phyloP scores from a whole-genome alignment of 495 filamentous ascomycete species.

The Daldinia caldariorum region DNA sequence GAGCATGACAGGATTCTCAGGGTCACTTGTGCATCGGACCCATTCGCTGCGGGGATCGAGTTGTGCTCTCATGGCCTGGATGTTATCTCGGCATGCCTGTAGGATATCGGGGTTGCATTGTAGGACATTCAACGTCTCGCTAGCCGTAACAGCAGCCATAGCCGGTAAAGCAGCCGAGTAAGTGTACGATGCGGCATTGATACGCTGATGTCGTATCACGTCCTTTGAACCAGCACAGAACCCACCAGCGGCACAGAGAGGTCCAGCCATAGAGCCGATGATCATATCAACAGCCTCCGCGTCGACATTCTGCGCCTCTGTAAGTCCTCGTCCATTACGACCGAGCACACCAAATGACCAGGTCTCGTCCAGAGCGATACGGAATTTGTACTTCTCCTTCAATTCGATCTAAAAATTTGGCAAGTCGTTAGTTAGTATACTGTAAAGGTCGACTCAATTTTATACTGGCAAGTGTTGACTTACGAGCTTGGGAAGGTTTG shows the following conservation, averaged over 20 bases:
- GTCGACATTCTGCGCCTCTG: conserved; percentile 96
- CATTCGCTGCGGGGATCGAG: conserved; percentile 94
- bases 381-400: conserved; percentile 95
- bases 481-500: conserved; percentile 85
- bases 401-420: conserved; percentile 73
- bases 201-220: conserved; percentile 94
- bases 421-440: conserved; percentile 7
- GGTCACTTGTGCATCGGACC: conserved; percentile 80
- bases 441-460: not conserved
- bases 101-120: conserved; percentile 85
- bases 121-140: conserved; percentile 83
- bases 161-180: conserved; percentile 95
- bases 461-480: conserved; percentile 37
- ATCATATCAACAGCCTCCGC: conserved; percentile 93
- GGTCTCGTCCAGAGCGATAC: conserved; percentile 95
- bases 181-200: conserved; percentile 88
- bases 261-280: conserved; percentile 85
- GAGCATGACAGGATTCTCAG: conserved; percentile 87
- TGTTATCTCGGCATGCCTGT: conserved; percentile 79
- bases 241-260: conserved; percentile 89
- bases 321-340: conserved; percentile 87
- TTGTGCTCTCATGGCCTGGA: conserved; percentile 81
- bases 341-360: conserved; percentile 96
- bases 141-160: conserved; percentile 92
- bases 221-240: conserved; percentile 93